A percentile compares a stretch with the other conserved stretches of the same genome.
Conservation (phyloP, 2,329 filamentous ascomycete genomes). For the Fusarium duplospermum region DNA sequence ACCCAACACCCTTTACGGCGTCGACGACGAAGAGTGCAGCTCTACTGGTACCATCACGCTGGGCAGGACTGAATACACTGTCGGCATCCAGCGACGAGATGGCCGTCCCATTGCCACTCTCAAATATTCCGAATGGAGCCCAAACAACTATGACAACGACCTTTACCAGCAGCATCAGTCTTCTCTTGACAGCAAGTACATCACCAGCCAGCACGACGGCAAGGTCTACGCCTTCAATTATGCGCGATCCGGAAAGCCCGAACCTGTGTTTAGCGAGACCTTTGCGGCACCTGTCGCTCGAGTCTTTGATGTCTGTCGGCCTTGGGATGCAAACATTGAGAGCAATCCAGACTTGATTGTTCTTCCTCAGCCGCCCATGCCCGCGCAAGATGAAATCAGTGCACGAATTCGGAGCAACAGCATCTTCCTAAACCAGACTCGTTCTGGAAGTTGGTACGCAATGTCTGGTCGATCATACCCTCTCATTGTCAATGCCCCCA, state of each 20-base stretch:
- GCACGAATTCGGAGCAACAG: constrained; percentile 68
- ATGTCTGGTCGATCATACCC: constrained; percentile 90
- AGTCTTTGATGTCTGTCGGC: constrained; percentile 88
- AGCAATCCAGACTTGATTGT: constrained; percentile 82
- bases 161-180: constrained; percentile 83
- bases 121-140: constrained; percentile 93
- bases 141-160: constrained; percentile 91
- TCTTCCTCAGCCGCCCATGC: constrained; percentile 85
- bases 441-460: constrained; percentile 91
- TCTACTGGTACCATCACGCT: constrained; percentile 84
- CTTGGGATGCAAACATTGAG: constrained; percentile 70
- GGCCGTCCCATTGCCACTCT: constrained; percentile 86
- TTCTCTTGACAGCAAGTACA: constrained; percentile 88
- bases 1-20: constrained; percentile 73
- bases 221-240: constrained; percentile 84
- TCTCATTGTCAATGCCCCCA: constrained; percentile 77
- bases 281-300: constrained; percentile 83
- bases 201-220: constrained; percentile 88
- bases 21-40: constrained; percentile 80
- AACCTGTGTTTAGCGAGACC: constrained; percentile 73
- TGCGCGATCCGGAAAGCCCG: constrained; percentile 61
- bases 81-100: constrained; percentile 83
- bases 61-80: constrained; percentile 88
- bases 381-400: constrained; percentile 60
- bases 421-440: constrained; percentile 89